These are phyloP conservation scores for Dendrobium huoshanense DNA, from an alignment of 106 monocot species.

Conservation along the genomic window DNA sequence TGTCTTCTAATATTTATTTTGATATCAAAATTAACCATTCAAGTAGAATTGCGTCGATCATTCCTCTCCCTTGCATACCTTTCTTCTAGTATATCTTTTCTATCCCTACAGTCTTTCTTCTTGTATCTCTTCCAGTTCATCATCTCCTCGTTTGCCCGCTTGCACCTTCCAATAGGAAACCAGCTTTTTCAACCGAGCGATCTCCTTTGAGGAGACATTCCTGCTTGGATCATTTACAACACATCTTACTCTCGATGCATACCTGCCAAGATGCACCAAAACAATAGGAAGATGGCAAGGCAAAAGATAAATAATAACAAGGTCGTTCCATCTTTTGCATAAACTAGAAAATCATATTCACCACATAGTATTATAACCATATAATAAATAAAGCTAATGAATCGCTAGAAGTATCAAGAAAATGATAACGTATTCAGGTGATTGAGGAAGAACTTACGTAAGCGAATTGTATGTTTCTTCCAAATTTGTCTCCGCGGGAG, in stretches of 20 bases:
- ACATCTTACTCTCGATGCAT: constrained; percentile 86
- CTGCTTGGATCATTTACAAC: constrained; percentile 90
- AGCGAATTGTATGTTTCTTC: constrained; percentile 92
- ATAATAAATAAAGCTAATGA: background rate
- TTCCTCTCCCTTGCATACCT: constrained; percentile 35
- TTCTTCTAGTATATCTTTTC: constrained; percentile 76
- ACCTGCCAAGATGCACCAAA: constrained; percentile 31
- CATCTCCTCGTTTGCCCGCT: constrained; percentile 74
- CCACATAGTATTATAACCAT: background rate
- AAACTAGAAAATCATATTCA: too few relatives aligned
- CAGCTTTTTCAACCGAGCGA: constrained; percentile 68
- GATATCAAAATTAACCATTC: background rate
- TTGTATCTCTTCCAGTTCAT: constrained; percentile 81
- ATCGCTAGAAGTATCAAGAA: background rate
- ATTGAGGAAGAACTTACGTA: constrained; percentile 39
- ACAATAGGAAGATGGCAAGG: too few relatives aligned
- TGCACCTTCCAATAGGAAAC: constrained; percentile 95
- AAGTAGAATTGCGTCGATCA: background rate
- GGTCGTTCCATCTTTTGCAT: too few relatives aligned
- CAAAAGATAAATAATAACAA: too few relatives aligned
- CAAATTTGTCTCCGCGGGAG: constrained; percentile 82
- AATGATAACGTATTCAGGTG: background rate
- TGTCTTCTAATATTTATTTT: background rate
- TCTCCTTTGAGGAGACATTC: constrained; percentile 81
- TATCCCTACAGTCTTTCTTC: constrained; percentile 59